These are phyloP conservation scores for Aspergillus glaucus DNA, from an alignment of 2,329 filamentous ascomycete species.

Conservation along the genomic window DNA sequence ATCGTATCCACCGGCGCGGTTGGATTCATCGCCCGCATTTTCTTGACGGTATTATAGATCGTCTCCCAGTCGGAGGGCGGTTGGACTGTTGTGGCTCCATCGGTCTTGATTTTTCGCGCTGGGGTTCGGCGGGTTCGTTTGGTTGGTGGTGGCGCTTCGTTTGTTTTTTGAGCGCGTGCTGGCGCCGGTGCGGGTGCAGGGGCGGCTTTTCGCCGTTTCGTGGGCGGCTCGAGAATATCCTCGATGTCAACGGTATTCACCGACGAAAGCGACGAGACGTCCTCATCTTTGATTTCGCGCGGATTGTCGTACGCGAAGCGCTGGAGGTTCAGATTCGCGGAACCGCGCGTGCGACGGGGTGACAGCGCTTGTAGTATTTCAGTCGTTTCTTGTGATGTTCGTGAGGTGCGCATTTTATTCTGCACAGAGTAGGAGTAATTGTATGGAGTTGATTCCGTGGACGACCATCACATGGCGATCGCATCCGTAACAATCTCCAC, in stretches of 20 bases:
- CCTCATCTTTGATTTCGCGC: slow-evolving; percentile 14
- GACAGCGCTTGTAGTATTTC: slow-evolving; percentile 49
- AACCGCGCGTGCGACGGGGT: slow-evolving; percentile 40
- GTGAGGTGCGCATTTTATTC: slow-evolving; percentile 51
- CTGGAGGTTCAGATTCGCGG: slow-evolving; percentile 17
- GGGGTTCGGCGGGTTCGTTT: slow-evolving; percentile 31
- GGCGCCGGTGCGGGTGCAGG: background rate
- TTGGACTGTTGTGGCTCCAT: slow-evolving; percentile 31
- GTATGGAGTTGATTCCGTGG: background rate
- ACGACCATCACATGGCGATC: background rate
- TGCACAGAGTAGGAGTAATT: background rate
- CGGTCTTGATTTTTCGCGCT: slow-evolving; percentile 34
- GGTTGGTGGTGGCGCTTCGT: slow-evolving; percentile 26
- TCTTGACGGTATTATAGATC: slow-evolving; percentile 69
- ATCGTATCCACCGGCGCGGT: slow-evolving; percentile 90
- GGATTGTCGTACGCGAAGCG: slow-evolving; percentile 21
- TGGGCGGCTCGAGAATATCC: slow-evolving; percentile 41
- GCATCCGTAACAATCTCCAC: too few relatives aligned
- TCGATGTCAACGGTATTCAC: slow-evolving; percentile 50
- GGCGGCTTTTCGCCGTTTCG: slow-evolving; percentile 44
- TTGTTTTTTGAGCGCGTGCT: too few relatives aligned
- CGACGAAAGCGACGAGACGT: slow-evolving; percentile 31
- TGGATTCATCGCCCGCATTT: slow-evolving; percentile 65
- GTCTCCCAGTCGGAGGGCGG: slow-evolving; percentile 77
- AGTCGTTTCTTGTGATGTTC: slow-evolving; percentile 53